Evolutionary conservation across 2,329 filamentous ascomycete genomes (phyloP).

Genomic region (Trichoderma asperellum): DNA sequence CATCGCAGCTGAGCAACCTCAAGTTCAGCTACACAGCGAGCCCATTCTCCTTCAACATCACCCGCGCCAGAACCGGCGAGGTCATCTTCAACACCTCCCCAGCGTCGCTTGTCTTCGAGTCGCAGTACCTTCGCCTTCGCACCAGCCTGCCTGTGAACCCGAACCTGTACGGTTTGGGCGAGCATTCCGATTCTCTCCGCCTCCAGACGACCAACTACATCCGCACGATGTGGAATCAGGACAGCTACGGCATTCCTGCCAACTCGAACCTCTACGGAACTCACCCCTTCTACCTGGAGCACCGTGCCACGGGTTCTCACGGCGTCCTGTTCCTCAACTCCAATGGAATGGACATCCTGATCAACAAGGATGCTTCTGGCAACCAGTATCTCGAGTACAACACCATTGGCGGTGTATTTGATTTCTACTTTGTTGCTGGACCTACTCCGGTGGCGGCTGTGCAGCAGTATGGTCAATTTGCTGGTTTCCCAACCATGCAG

Average conservation of each 20-base stretch:
- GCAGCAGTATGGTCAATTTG: conserved; percentile 68
- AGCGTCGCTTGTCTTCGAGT: conserved; percentile 71
- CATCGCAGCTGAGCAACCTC: conserved; percentile 47
- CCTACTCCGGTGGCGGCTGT: conserved; percentile 70
- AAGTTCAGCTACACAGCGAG: conserved; percentile 48
- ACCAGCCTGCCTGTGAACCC: conserved; percentile 71
- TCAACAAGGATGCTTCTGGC: conserved; percentile 62
- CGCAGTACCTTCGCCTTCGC: conserved; percentile 74
- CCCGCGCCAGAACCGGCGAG: conserved; percentile 45
- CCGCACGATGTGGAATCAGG: conserved; percentile 72
- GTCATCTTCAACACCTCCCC: conserved; percentile 73
- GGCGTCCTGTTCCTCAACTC: conserved; percentile 78
- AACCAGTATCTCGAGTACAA: conserved; percentile 81
- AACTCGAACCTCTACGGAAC: conserved; percentile 73
- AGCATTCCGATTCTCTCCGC: conserved; percentile 72
- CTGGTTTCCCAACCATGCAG: conserved; percentile 76
- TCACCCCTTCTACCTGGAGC: conserved; percentile 78
- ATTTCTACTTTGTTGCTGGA: conserved; percentile 79
- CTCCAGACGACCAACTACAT: conserved; percentile 65
- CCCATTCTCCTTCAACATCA: conserved; percentile 71
- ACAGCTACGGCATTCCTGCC: conserved; percentile 64
- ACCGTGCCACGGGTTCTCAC: conserved; percentile 55
- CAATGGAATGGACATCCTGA: conserved; percentile 73
- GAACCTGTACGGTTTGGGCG: conserved; percentile 77
- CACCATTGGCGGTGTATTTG: conserved; percentile 74